Evolutionary conservation across 495 filamentous ascomycete genomes (phyloP).

Genomic region (Hypoxylon cercidicola): DNA sequence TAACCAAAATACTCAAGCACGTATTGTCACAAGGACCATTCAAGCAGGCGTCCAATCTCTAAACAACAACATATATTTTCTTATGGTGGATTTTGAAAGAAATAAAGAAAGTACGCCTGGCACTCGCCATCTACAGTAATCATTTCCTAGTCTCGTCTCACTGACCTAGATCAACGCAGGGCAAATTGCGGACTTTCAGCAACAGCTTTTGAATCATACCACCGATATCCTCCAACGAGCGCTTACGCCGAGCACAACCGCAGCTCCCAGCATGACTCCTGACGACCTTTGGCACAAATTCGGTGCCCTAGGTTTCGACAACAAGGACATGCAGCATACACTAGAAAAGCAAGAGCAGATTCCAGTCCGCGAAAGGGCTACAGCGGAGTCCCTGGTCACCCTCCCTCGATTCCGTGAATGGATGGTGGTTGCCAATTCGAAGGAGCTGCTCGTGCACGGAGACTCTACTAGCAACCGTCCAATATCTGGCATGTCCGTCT

Average conservation of each 20-base stretch:
- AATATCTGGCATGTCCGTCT: background rate
- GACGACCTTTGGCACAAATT: background rate
- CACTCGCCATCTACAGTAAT: no score
- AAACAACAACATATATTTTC: no score
- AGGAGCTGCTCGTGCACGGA: conserved; percentile 5
- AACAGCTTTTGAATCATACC: no score
- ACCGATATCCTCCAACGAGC: background rate
- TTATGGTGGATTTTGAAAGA: no score
- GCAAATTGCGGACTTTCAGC: no score
- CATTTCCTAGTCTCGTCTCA: no score
- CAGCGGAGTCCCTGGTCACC: background rate
- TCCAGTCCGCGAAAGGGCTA: background rate
- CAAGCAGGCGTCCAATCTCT: no score
- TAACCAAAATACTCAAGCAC: no score
- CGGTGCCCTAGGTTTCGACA: background rate
- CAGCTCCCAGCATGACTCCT: background rate
- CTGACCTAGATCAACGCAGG: no score
- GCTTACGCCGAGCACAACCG: background rate
- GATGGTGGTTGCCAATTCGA: conserved; percentile 2
- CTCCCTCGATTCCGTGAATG: conserved; percentile 1
- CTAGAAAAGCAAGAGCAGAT: background rate
- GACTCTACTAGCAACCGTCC: background rate
- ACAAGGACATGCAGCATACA: background rate
- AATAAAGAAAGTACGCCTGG: no score
- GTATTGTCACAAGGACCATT: no score